Base-by-base conservation (phyloP, 768 basidiomycete species). In the Agaricus subrufescens region DNA sequence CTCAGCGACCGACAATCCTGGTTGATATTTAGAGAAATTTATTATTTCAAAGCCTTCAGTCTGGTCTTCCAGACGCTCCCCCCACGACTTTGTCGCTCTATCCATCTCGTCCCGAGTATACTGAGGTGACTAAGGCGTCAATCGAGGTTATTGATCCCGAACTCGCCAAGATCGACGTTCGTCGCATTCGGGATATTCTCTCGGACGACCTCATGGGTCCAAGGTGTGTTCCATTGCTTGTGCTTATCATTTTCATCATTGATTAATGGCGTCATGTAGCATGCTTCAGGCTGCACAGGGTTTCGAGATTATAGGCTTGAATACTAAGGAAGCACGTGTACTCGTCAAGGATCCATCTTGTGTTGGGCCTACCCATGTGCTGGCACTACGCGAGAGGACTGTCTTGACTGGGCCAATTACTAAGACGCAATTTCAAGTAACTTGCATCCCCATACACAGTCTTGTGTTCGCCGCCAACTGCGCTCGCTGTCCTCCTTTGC, bases 401-500 rank as follows among this genome's bases (percentile, higher is more conserved):
- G 8, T 8, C 34, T 34, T 19, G 19, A 19, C 19, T 2, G 2
- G 7, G 34, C 34, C 42, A 65, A 44, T 37, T 49, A 49, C 50
- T 59, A 61, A 64, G 48, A 67, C 60, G 53, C 58, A 6, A 61
- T 62, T 52, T 3, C 71, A 71, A 58, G 67, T 77, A 27, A 71
- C 76, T 9, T 74, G 91, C 51, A 85, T 80, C 60, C 85, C 91
- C 4, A 78, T 82, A 10, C 90, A 93, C 69, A 81, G 82, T 34
- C 69, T 89, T 50, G 75, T 91, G 43, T 76, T 92, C 52, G 85
- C 85, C 6, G 75, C 85, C 0, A 77, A 88, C 64, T 92, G 87
- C 66, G 71, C 88, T 15, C 75, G 79, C 43, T 75, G 91, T 5
- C 83, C 86, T 68, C 75, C 25, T 74, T 88, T 27, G 80, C 83